A percentile compares a stretch with the other conserved stretches of the same genome.
Conservation (phyloP, 345 rosid genomes). For the Psidium guajava region DNA sequence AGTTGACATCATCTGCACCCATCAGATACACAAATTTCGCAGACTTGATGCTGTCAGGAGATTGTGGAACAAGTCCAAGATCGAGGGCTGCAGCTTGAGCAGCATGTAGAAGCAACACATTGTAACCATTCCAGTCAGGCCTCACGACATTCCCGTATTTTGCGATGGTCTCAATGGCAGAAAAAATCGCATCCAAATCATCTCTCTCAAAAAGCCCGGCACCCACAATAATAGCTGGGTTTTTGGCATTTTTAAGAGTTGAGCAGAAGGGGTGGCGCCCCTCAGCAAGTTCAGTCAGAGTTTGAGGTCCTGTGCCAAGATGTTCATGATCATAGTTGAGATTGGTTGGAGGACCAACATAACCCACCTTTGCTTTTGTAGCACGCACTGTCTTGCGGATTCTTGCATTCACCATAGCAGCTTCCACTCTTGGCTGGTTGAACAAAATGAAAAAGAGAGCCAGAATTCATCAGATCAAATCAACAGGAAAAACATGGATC, state of each 20-base stretch:
- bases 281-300: conserved; percentile 68
- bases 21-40: conserved; percentile 84
- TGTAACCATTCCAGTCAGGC: conserved; percentile 94
- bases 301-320: conserved; percentile 82
- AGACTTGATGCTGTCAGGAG: conserved; percentile 50
- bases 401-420: conserved; percentile 97
- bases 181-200: conserved; percentile 69
- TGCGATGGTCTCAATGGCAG: conserved; percentile 65
- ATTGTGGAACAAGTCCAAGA: conserved; percentile 87
- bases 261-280: conserved; percentile 72
- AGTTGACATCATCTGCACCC: conserved; percentile 92
- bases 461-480: not conserved
- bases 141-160: conserved; percentile 61
- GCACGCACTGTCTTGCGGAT: conserved; percentile 83
- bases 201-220: conserved; percentile 79
- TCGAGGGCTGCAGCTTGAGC: conserved; percentile 99
- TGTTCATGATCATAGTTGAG: conserved; percentile 77
- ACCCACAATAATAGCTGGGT: conserved; percentile 85
- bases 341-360: conserved; percentile 70
- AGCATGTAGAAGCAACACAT: conserved; percentile 76
- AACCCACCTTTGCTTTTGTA: conserved; percentile 77
- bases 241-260: conserved; percentile 59
- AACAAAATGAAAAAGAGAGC: not conserved
- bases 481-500: conserved; percentile 1
- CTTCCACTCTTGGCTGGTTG: conserved; percentile 87